Evolutionary conservation across 208 protist genomes (phyloP).

Genomic region (Willaertia magna): DNA sequence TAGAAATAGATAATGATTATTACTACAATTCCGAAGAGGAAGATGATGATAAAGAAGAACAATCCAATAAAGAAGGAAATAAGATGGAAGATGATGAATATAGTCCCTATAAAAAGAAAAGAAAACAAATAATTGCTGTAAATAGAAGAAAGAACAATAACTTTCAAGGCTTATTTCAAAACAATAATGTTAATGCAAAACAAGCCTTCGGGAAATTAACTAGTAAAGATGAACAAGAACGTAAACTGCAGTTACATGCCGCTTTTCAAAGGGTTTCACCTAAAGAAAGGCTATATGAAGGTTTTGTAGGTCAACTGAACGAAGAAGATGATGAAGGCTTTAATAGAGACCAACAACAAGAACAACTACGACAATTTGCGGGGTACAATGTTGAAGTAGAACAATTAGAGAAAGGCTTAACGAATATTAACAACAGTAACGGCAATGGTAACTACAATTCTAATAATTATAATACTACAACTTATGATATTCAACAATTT

Average conservation of each 20-base stretch:
- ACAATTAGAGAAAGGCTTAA: too few relatives aligned
- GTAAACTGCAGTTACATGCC: background rate
- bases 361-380: background rate
- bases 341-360: background rate
- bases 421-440: too few relatives aligned
- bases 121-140: background rate
- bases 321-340: background rate
- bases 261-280: background rate
- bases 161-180: too few relatives aligned
- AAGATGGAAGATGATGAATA: background rate
- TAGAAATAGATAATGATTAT: background rate
- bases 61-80: background rate
- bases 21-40: background rate
- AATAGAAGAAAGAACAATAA: too few relatives aligned
- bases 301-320: background rate
- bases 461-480: background rate
- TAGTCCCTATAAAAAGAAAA: background rate
- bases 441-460: too few relatives aligned
- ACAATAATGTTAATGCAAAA: background rate
- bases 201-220: background rate
- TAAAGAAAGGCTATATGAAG: background rate
- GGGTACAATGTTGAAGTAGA: background rate
- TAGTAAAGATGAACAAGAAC: background rate
- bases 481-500: background rate
- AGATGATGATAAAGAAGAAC: background rate